A percentile compares a stretch with the other conserved stretches of the same genome.
phyloP scores from a whole-genome alignment of 2,329 filamentous ascomycete species.

The Phaeosphaeria sp. region DNA sequence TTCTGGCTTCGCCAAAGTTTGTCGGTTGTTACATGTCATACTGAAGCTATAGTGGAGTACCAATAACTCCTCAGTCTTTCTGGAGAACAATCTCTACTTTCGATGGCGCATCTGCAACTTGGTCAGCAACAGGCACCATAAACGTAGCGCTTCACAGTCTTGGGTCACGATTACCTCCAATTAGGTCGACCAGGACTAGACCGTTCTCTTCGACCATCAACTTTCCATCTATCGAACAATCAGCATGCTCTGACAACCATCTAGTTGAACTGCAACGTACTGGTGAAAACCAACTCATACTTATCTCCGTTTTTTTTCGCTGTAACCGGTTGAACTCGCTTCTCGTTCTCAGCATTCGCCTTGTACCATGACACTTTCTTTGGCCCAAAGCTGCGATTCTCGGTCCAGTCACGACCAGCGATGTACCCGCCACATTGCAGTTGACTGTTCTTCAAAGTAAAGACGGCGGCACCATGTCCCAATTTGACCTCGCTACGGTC shows the following conservation, averaged over 20 bases:
- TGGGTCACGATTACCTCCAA: constrained; percentile 12
- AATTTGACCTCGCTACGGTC: constrained; percentile 22
- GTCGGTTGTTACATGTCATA: background rate
- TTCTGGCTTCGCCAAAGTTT: background rate
- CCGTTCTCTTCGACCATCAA: constrained; percentile 16
- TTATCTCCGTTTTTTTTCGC: constrained; percentile 19
- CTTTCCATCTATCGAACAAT: constrained; percentile 11
- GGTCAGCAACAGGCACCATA: background rate
- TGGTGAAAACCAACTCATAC: constrained; percentile 22
- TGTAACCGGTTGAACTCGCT: constrained; percentile 20
- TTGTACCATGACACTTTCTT: constrained; percentile 34
- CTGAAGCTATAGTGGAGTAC: background rate
- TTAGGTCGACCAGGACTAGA: constrained; percentile 17
- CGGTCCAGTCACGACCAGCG: constrained; percentile 20
- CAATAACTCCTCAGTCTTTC: background rate
- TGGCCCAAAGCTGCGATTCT: constrained; percentile 27
- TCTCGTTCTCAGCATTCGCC: constrained; percentile 10
- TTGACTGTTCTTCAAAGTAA: constrained; percentile 23
- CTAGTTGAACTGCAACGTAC: constrained; percentile 11
- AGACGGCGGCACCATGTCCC: constrained; percentile 26
- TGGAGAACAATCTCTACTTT: background rate
- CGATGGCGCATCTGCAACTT: background rate
- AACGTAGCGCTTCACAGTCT: background rate
- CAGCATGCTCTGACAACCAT: background rate
- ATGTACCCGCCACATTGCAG: constrained; percentile 24